Percentiles rank a stretch among this genome's conserved stretches.
Evolutionary conservation across 257 asterid species (phyloP).

Genomic region (Rauvolfia tetraphylla): DNA sequence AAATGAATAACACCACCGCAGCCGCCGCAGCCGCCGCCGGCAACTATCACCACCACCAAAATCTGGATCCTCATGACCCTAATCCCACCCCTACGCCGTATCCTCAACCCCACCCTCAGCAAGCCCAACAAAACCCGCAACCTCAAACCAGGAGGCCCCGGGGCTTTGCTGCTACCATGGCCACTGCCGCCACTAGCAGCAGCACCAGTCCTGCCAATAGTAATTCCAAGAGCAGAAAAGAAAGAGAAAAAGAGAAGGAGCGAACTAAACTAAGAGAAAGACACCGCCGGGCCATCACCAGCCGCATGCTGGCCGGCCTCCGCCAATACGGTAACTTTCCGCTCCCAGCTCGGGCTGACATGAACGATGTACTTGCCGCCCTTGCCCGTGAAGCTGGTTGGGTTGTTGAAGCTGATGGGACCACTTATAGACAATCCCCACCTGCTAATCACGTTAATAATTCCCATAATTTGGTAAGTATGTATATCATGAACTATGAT

Average conservation of each 20-base stretch:
- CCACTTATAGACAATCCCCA: conserved; percentile 52
- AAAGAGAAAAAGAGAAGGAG: conserved; percentile 73
- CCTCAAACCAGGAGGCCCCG: conserved; percentile 54
- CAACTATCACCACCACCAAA: conserved; percentile 18
- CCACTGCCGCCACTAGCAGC: conserved; percentile 20
- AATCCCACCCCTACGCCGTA: conserved; percentile 17
- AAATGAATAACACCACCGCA: conserved; percentile 33
- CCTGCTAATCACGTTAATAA: conserved; percentile 33
- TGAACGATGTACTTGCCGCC: conserved; percentile 78
- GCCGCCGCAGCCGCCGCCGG: too few relatives aligned
- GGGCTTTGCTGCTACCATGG: conserved; percentile 66
- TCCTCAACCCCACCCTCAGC: conserved; percentile 18
- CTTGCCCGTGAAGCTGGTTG: conserved; percentile 77
- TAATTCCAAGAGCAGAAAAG: conserved; percentile 43
- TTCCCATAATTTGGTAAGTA: conserved; percentile 40
- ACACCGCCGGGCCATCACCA: conserved; percentile 73
- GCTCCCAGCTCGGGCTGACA: conserved; percentile 70
- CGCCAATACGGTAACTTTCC: conserved; percentile 74
- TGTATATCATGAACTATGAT: not conserved
- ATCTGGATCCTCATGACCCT: conserved; percentile 37
- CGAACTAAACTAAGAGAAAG: conserved; percentile 74
- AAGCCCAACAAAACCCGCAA: conserved; percentile 39
- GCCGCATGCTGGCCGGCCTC: conserved; percentile 72
- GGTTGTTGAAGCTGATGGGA: conserved; percentile 63
- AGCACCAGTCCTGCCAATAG: conserved; percentile 16